Percentiles rank a stretch among this genome's conserved stretches.
phyloP scores from a whole-genome alignment of 495 filamentous ascomycete species.

The Neurospora sp. region DNA sequence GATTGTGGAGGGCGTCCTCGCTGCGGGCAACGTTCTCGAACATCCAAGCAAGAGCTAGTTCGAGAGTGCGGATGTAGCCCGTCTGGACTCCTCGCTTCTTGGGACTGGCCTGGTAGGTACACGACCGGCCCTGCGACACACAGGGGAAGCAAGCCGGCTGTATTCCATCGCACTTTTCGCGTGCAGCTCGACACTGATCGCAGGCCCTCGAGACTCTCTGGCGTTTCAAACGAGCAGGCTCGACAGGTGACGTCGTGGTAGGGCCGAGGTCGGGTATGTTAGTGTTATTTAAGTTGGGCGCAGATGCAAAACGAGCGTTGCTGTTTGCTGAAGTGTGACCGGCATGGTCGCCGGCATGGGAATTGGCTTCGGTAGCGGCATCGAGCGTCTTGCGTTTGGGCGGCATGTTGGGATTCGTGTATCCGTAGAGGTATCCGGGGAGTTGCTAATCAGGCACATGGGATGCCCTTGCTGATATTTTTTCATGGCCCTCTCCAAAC shows the following conservation, averaged over 20 bases:
- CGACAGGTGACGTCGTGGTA: conserved; percentile 7
- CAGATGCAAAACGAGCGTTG: not conserved
- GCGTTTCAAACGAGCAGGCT: conserved; percentile 28
- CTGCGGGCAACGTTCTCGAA: conserved; percentile 22
- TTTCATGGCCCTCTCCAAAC: not conserved
- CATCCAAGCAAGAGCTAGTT: conserved; percentile 34
- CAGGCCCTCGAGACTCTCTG: conserved; percentile 60
- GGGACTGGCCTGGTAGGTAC: conserved; percentile 58
- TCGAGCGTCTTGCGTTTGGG: conserved; percentile 14
- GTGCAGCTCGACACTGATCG: conserved; percentile 55
- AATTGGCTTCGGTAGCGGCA: conserved; percentile 1
- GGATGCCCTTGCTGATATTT: not conserved
- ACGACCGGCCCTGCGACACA: conserved; percentile 45
- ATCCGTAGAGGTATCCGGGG: not conserved
- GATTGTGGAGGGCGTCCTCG: conserved; percentile 20
- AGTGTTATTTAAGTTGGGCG: conserved; percentile 4
- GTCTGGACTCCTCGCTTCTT: conserved; percentile 63
- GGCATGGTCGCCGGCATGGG: not conserved
- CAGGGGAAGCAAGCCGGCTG: conserved; percentile 57
- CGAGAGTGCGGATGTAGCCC: conserved; percentile 54
- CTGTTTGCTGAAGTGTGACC: not conserved
- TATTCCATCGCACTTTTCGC: conserved; percentile 58
- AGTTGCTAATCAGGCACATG: not conserved
- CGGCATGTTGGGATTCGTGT: conserved; percentile 8
- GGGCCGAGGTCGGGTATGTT: conserved; percentile 10